These are phyloP conservation scores for Tulasnella sp. DNA, from an alignment of 768 basidiomycete genomes.

Conservation along the genomic window DNA sequence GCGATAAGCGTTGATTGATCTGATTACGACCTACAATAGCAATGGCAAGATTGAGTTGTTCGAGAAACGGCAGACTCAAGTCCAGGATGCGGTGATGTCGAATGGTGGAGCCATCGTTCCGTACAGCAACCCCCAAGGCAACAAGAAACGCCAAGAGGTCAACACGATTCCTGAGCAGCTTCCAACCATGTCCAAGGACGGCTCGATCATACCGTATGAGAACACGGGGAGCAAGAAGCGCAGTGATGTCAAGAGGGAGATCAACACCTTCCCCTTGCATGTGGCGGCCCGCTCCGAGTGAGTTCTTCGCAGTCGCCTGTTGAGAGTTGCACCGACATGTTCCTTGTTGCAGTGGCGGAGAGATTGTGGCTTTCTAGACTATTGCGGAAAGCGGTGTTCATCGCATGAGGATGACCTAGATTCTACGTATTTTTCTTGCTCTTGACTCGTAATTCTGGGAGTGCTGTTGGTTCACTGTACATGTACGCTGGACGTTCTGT, in stretches of 20 bases:
- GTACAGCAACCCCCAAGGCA: background rate
- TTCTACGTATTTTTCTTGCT: no score
- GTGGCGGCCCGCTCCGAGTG: conserved; percentile 3
- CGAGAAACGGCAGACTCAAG: background rate
- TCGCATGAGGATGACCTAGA: no score
- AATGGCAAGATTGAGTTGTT: background rate
- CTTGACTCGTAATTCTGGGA: no score
- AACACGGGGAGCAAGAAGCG: background rate
- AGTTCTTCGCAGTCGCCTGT: background rate
- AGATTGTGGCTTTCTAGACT: conserved; percentile 7
- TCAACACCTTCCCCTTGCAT: background rate
- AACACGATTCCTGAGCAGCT: no score
- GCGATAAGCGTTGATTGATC: background rate
- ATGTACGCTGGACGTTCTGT: no score
- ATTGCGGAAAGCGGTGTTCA: no score
- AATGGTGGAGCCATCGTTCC: conserved; percentile 5
- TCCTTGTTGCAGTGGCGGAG: conserved; percentile 3
- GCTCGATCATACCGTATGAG: background rate
- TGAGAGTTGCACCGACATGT: background rate
- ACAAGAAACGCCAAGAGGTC: background rate
- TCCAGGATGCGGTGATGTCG: background rate
- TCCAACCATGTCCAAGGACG: background rate
- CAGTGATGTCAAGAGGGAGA: background rate
- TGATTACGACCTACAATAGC: background rate
- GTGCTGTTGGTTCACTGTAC: no score